These are phyloP conservation scores for Harrya chromipes DNA, from an alignment of 768 basidiomycete genomes.

Conservation along the genomic window DNA sequence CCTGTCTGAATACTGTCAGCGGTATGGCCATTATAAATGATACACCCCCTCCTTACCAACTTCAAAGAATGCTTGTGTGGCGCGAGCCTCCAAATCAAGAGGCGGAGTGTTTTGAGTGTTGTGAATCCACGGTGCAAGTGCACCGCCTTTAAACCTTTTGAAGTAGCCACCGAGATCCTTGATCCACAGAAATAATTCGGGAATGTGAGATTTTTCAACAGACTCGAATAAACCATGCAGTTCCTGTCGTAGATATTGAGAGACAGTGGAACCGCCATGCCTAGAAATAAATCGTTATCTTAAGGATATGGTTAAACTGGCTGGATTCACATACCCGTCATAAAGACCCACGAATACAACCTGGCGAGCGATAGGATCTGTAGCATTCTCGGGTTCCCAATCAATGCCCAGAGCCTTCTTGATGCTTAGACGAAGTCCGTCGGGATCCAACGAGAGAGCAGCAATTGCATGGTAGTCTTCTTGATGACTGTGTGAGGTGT, in stretches of 20 bases:
- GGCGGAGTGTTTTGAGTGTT: constrained; percentile 28
- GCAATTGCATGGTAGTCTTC: constrained; percentile 84
- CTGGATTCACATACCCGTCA: constrained; percentile 63
- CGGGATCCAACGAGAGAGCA: constrained; percentile 69
- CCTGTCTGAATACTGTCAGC: constrained; percentile 49
- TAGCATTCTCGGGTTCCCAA: constrained; percentile 65
- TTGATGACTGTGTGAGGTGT: constrained; percentile 60
- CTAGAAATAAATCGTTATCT: constrained; percentile 39
- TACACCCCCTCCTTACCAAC: constrained; percentile 42
- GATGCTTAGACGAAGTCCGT: constrained; percentile 65
- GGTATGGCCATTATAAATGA: constrained; percentile 1
- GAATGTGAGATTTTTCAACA: constrained; percentile 65
- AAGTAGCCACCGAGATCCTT: constrained; percentile 88
- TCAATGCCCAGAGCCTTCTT: constrained; percentile 59
- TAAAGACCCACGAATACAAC: constrained; percentile 88
- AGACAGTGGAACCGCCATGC: constrained; percentile 89
- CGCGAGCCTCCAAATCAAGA: constrained; percentile 80
- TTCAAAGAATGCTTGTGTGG: constrained; percentile 84
- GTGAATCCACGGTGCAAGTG: constrained; percentile 62
- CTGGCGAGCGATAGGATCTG: constrained; percentile 62
- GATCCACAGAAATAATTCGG: constrained; percentile 73
- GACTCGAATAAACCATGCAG: constrained; percentile 83
- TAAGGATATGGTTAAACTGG: background rate
- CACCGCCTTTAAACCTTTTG: constrained; percentile 82
- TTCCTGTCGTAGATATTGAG: constrained; percentile 81